Evolutionary conservation across 176 grass and related monocot species (phyloP).

Genomic region (Aegilops longissima): DNA sequence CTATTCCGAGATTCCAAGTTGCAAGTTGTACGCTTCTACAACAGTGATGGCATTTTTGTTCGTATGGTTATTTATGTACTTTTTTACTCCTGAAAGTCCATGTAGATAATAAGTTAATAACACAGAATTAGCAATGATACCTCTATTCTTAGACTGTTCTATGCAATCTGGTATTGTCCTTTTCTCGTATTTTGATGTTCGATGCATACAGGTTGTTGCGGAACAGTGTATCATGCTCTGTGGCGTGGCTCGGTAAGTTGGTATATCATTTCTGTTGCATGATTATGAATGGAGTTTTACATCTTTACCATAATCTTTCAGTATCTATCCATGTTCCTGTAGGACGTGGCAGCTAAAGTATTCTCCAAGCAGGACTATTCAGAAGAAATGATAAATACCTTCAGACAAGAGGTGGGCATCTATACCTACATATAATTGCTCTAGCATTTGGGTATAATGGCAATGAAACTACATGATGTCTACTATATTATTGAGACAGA

Average conservation of each 20-base stretch:
- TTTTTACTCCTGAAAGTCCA: not conserved
- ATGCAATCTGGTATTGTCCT: not conserved
- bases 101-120: not conserved
- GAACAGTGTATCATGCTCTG: constrained; percentile 85
- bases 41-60: constrained; percentile 15
- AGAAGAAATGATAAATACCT: constrained; percentile 73
- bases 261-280: constrained; percentile 44
- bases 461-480: not conserved
- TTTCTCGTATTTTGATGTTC: not conserved
- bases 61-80: not conserved
- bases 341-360: constrained; percentile 94
- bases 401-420: constrained; percentile 82
- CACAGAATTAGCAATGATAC: not conserved
- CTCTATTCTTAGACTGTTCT: not conserved
- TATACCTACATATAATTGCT: not conserved
- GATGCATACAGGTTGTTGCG: constrained; percentile 64
- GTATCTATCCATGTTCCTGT: not conserved
- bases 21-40: not conserved
- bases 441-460: not conserved
- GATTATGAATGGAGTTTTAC: constrained; percentile 11
- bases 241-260: constrained; percentile 69
- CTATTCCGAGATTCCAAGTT: not conserved
- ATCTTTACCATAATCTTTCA: not conserved
- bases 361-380: constrained; percentile 90
- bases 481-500: not conserved